Percentiles rank a stretch among this genome's conserved stretches.
Evolutionary conservation across 2,329 filamentous ascomycete genomes (phyloP).

Genomic region (Xylaria sp.): DNA sequence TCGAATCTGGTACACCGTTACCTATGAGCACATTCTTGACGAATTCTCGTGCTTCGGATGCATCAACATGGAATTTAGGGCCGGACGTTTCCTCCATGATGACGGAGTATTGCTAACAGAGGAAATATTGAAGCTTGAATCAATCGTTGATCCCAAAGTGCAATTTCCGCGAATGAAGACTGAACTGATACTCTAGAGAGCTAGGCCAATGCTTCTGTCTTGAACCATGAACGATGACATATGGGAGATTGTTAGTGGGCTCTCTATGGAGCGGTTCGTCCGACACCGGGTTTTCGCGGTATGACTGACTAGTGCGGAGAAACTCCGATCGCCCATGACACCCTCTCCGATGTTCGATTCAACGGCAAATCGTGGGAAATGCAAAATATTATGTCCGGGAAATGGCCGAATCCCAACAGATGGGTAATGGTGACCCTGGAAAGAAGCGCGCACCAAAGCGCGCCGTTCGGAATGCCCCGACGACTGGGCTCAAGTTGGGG

Average conservation of each 20-base stretch:
- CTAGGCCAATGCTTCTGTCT: constrained; percentile 16
- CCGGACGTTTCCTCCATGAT: constrained; percentile 36
- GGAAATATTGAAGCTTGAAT: not conserved
- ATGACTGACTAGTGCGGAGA: constrained; percentile 7
- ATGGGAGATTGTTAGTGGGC: not conserved
- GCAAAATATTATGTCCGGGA: not conserved
- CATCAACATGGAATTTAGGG: constrained; percentile 43
- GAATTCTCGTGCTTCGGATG: constrained; percentile 52
- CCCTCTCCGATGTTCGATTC: not conserved
- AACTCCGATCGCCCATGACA: constrained; percentile 2
- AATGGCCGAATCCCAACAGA: constrained; percentile 6
- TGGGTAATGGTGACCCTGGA: not conserved
- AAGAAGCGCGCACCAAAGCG: constrained; percentile 11
- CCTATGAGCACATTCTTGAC: constrained; percentile 61
- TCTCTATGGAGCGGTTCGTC: constrained; percentile 8
- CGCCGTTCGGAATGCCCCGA: constrained; percentile 6
- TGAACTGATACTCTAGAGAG: not conserved
- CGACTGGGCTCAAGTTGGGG: constrained; percentile 21
- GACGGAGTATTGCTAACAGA: not conserved
- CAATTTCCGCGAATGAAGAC: not conserved
- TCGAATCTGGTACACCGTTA: constrained; percentile 62
- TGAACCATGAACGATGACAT: constrained; percentile 29
- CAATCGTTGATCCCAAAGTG: not conserved
- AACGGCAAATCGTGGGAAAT: not conserved
- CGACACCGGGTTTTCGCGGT: constrained; percentile 25